phyloP scores from a whole-genome alignment of 129 eudicot genomes.

The Arctium lappa region DNA sequence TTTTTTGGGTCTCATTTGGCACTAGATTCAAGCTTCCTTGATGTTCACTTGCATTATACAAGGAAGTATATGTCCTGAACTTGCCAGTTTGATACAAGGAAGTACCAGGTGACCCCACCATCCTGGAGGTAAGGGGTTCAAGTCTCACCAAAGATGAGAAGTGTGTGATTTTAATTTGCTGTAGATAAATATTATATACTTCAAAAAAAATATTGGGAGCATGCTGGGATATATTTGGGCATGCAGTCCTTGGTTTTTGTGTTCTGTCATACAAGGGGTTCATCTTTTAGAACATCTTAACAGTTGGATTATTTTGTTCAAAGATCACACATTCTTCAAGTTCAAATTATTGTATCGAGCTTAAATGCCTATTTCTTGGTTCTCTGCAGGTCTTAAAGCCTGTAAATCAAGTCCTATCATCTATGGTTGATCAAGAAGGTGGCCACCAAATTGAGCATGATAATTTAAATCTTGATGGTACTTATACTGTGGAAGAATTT shows the following conservation, averaged over 20 bases:
- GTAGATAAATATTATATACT: no score
- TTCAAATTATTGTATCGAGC: neutral
- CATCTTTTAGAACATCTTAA: neutral
- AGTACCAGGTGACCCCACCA: no score
- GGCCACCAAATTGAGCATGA: conserved; percentile 90
- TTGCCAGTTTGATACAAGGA: no score
- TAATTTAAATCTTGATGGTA: conserved; percentile 60
- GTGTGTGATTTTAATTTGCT: no score
- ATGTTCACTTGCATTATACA: no score
- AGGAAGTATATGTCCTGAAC: no score
- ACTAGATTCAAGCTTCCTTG: no score
- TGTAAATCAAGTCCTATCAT: conserved; percentile 83
- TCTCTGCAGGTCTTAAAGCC: conserved; percentile 75
- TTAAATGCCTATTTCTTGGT: conserved; percentile 7
- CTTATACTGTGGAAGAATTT: conserved; percentile 84
- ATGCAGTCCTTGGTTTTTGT: neutral
- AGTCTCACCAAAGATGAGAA: no score
- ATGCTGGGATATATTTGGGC: no score
- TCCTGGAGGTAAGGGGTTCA: no score
- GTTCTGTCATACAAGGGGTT: neutral
- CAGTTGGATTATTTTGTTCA: conserved; percentile 7
- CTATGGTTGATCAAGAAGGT: conserved; percentile 87
- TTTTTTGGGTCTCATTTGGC: no score
- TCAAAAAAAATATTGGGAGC: no score
- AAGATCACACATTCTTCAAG: neutral